Evolutionary conservation across 2,329 filamentous ascomycete genomes (phyloP).

Genomic region (Aspergillus persii): DNA sequence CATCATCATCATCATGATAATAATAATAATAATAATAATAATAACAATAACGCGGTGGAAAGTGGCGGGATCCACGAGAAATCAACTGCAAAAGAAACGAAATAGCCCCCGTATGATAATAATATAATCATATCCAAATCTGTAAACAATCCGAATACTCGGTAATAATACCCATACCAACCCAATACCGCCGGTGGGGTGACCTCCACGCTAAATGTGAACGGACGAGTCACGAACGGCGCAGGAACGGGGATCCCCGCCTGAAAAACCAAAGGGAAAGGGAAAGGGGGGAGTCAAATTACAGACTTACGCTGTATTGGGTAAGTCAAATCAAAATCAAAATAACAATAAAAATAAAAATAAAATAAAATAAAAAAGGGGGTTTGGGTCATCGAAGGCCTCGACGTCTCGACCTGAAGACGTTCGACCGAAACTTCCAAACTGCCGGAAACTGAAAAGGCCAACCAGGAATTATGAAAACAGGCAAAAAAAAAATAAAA

Average conservation of each 20-base stretch:
- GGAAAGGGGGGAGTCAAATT: too few relatives aligned
- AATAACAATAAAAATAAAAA: background rate
- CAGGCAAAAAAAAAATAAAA: too few relatives aligned
- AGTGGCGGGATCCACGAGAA: too few relatives aligned
- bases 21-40: conserved; percentile 5
- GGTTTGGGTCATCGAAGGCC: background rate
- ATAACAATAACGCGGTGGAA: background rate
- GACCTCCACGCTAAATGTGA: conserved; percentile 4
- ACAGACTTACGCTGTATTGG: too few relatives aligned
- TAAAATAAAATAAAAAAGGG: background rate
- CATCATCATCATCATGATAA: background rate
- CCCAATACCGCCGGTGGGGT: too few relatives aligned
- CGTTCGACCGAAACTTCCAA: conserved; percentile 4
- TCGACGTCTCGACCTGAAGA: conserved; percentile 6
- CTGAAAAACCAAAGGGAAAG: conserved; percentile 12
- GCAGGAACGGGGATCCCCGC: conserved; percentile 12
- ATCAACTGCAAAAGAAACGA: too few relatives aligned
- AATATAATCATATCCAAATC: too few relatives aligned
- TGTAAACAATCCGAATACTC: too few relatives aligned
- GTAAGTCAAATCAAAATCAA: conserved; percentile 7
- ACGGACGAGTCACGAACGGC: conserved; percentile 12
- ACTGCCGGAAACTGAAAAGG: conserved; percentile 6
- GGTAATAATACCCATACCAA: too few relatives aligned
- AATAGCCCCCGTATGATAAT: too few relatives aligned
- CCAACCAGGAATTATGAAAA: conserved; percentile 4